Evolutionary conservation across 441 rosid genomes (phyloP), one percentile per base, ranked within the genome.

Genomic region (Mallotus japonicus): DNA sequence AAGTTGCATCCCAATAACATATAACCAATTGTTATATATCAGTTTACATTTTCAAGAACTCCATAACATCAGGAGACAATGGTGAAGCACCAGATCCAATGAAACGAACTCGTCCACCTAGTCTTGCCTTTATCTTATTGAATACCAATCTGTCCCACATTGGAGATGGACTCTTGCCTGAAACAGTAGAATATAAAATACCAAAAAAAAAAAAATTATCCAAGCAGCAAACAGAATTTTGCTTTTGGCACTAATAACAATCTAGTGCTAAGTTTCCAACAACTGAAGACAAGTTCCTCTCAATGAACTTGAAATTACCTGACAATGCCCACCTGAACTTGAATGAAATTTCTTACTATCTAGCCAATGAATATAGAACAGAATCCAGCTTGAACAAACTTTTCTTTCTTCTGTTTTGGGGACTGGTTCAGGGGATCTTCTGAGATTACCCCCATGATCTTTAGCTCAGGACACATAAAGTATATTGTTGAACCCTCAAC

Each of bases 71-170:
- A 78, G 99, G 92, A 80, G 99, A 92, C 83, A 96, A 77, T 54
- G 99, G 99, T 77, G 99, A 92, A 83, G 99, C 99, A 53, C 98
- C 99, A 62, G 97, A 96, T 34, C 74, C 79, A 78, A 93, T 83
- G 73, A 90, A 70, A 40, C 97, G 97, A 61, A 96, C 97, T 68
- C 95, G 89, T 51, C 99, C 99, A 74, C 99, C 99, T 66, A 96
- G 98, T 81, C 82, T 92, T 64, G 83, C 97, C 73, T 76, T 89
- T 78, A 96, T 90, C 85, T 93, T 93, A 86, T 96, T 92, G 85
- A 96, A 96, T 65, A 96, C 97, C 89, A 96, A 80, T 81, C 92
- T 89, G 79, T 93, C 99, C 99, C 99, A 96, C 86, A 96, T 87
- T 61, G 99, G 97, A 82, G 99, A 96, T 42, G 99, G 86, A 80